Evolutionary conservation across 2,329 filamentous ascomycete species (phyloP).

Genomic region (Penicillium sp.): DNA sequence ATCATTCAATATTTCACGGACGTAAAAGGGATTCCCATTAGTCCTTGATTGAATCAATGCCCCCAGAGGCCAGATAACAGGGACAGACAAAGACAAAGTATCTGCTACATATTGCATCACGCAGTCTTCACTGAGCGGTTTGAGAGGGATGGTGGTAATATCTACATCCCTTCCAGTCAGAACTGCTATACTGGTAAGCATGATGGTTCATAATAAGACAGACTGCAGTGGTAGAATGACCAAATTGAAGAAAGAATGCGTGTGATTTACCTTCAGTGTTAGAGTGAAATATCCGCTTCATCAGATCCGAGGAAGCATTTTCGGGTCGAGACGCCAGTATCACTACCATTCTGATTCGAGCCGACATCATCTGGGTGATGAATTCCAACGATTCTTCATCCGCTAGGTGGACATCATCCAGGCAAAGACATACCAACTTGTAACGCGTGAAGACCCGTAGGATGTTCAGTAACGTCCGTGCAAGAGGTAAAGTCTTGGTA

Average conservation of each 20-base stretch:
- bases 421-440: not conserved
- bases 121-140: not conserved
- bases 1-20: not conserved
- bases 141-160: not conserved
- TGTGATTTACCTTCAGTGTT: not conserved
- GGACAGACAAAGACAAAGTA: not conserved
- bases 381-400: not conserved
- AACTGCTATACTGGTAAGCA: not conserved
- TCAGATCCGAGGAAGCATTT: not conserved
- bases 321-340: not conserved
- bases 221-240: not conserved
- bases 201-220: not conserved
- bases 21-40: not conserved
- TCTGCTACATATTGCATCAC: not conserved
- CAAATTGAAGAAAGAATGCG: not conserved
- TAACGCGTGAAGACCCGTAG: not conserved
- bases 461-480: not conserved
- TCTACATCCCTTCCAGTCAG: not conserved
- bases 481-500: not conserved
- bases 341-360: not conserved
- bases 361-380: not conserved
- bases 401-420: not conserved
- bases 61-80: not conserved
- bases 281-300: not conserved
- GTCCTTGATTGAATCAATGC: not conserved